These are phyloP conservation scores for Amanita pallidorosea DNA, from an alignment of 768 basidiomycete species.

Conservation along the genomic window DNA sequence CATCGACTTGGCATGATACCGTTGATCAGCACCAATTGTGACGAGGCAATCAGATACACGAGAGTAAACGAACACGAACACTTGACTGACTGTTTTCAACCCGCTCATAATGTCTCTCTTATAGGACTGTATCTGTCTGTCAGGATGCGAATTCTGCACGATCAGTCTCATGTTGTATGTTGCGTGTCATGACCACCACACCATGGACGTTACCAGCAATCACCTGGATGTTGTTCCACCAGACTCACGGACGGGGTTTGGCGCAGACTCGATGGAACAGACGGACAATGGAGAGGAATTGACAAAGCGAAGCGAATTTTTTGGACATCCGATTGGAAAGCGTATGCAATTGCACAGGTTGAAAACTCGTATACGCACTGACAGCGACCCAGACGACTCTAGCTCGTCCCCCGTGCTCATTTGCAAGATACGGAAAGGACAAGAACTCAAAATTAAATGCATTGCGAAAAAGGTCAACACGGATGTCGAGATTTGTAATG, in stretches of 20 bases:
- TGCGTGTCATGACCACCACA: constrained; percentile 56
- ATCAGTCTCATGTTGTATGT: constrained; percentile 75
- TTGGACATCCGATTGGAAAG: constrained; percentile 82
- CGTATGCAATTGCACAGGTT: constrained; percentile 28
- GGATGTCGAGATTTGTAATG: not conserved
- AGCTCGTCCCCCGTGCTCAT: constrained; percentile 64
- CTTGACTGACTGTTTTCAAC: constrained; percentile 13
- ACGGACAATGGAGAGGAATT: constrained; percentile 55
- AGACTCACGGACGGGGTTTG: constrained; percentile 13
- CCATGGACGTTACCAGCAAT: constrained; percentile 81
- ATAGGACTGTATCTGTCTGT: constrained; percentile 90
- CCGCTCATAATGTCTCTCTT: not conserved
- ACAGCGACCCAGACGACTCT: constrained; percentile 40
- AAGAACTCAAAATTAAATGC: constrained; percentile 78
- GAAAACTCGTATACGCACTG: not conserved
- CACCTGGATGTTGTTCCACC: constrained; percentile 59
- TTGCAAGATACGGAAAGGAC: constrained; percentile 88
- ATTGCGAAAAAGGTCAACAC: constrained; percentile 82
- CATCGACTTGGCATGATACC: constrained; percentile 95
- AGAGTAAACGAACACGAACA: constrained; percentile 27
- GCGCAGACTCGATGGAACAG: constrained; percentile 19
- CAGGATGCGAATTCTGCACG: constrained; percentile 79
- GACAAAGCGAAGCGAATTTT: constrained; percentile 58
- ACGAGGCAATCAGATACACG: constrained; percentile 76
- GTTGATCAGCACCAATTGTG: constrained; percentile 76